A percentile compares a stretch with the other conserved stretches of the same genome.
Evolutionary conservation across 352 stramenopile genomes (phyloP).

Genomic region (Phytophthora colocasiae): DNA sequence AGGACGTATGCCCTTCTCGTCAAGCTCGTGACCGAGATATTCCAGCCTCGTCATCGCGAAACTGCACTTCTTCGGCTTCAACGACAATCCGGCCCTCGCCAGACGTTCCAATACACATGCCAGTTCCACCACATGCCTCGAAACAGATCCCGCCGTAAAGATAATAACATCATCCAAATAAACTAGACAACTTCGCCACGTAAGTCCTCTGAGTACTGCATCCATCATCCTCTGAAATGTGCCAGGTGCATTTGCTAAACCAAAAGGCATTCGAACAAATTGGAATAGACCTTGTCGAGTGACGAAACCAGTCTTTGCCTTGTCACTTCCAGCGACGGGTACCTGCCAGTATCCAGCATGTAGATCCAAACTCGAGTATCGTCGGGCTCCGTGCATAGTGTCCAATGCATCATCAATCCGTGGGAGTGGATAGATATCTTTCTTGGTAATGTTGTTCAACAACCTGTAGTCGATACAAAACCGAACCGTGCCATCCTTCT

Average conservation of each 20-base stretch:
- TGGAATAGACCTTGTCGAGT: neutral
- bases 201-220: neutral
- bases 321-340: no score
- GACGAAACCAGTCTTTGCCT: no score
- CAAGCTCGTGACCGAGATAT: slow-evolving; percentile 36
- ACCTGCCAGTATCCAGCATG: no score
- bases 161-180: neutral
- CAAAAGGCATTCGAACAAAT: neutral
- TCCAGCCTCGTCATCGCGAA: slow-evolving; percentile 25
- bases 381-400: no score
- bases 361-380: no score
- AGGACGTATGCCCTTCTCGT: slow-evolving; percentile 7
- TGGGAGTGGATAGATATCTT: no score
- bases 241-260: neutral
- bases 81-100: neutral
- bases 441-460: no score
- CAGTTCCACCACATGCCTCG: neutral
- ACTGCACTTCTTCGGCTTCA: slow-evolving; percentile 26
- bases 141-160: neutral
- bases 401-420: no score
- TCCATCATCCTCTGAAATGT: neutral
- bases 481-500: no score
- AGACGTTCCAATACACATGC: neutral
- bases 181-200: neutral
- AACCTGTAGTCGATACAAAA: no score